phyloP scores from a whole-genome alignment of 768 basidiomycete species.

The Kwoniella shandongensis region DNA sequence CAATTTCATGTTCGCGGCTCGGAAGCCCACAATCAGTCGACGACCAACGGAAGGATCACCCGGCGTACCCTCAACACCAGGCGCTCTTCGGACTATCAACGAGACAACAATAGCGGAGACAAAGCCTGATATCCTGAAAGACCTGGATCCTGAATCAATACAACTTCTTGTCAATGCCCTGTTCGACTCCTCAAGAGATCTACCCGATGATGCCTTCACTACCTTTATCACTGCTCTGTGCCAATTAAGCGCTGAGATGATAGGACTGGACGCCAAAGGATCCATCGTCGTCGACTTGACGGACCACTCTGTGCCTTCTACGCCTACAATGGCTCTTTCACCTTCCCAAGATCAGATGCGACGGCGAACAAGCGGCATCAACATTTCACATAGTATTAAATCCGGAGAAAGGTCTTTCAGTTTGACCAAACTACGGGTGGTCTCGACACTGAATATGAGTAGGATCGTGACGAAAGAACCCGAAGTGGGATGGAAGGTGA shows the following conservation, averaged over 20 bases:
- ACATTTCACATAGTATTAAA: slow-evolving; percentile 75
- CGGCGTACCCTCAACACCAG: slow-evolving; percentile 21
- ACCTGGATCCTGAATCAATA: slow-evolving; percentile 61
- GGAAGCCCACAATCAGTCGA: slow-evolving; percentile 23
- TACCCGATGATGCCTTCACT: slow-evolving; percentile 79
- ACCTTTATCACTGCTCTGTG: slow-evolving; percentile 78
- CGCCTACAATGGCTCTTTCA: slow-evolving; percentile 19
- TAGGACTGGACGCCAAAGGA: slow-evolving; percentile 66
- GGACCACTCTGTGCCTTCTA: slow-evolving; percentile 19
- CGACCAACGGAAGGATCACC: slow-evolving; percentile 27
- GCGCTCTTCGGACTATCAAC: slow-evolving; percentile 13
- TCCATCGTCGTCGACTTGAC: slow-evolving; percentile 9
- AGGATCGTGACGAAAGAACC: slow-evolving; percentile 81
- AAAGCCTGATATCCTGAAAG: slow-evolving; percentile 34
- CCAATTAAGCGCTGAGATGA: slow-evolving; percentile 86
- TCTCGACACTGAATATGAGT: slow-evolving; percentile 78
- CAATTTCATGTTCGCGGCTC: slow-evolving; percentile 70
- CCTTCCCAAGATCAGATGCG: slow-evolving; percentile 50
- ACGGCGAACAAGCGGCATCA: slow-evolving; percentile 82
- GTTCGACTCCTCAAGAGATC: slow-evolving; percentile 78
- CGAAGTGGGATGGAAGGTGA: slow-evolving; percentile 78
- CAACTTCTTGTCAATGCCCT: slow-evolving; percentile 73
- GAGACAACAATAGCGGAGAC: slow-evolving; percentile 2
- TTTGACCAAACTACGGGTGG: slow-evolving; percentile 77
- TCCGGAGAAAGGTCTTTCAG: slow-evolving; percentile 79